These are phyloP conservation scores for Verbena officinalis DNA, from an alignment of 257 asterid species.

Conservation along the genomic window DNA sequence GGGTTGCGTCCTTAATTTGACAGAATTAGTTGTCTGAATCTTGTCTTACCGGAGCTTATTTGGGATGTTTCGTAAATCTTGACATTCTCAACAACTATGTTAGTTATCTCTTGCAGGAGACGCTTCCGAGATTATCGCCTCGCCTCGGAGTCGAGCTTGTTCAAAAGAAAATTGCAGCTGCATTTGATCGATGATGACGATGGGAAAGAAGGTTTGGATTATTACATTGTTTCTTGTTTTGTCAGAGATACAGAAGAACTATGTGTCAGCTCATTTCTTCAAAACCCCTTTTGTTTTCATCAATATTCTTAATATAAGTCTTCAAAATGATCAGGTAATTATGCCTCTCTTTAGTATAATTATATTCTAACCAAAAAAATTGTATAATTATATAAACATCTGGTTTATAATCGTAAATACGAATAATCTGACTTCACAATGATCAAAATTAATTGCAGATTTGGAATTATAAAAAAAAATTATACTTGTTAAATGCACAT, in stretches of 20 bases:
- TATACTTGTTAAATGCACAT: too few relatives aligned
- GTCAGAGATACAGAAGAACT: background rate
- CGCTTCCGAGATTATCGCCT: slow-evolving; percentile 86
- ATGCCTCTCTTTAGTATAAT: too few relatives aligned
- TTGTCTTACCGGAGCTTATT: background rate
- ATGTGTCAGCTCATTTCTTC: background rate
- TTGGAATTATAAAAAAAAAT: too few relatives aligned
- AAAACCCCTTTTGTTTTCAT: background rate
- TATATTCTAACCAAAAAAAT: too few relatives aligned
- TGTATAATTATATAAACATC: too few relatives aligned
- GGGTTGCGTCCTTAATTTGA: background rate
- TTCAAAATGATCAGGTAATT: background rate
- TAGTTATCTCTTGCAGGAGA: slow-evolving; percentile 50
- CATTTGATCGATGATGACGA: slow-evolving; percentile 36
- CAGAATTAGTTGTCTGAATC: slow-evolving; percentile 1
- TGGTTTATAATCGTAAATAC: too few relatives aligned
- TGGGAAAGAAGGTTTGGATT: background rate
- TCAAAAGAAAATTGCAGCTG: slow-evolving; percentile 79
- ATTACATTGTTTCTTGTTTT: background rate
- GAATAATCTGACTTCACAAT: too few relatives aligned
- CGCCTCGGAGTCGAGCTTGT: slow-evolving; percentile 81
- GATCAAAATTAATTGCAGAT: too few relatives aligned
- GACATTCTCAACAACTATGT: background rate
- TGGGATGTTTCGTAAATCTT: background rate
- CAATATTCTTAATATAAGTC: background rate